Percentiles rank a stretch among this genome's conserved stretches.
Conservation (phyloP, 1,284 basidiomycete genomes). For the Paramarasmius palmivorus region DNA sequence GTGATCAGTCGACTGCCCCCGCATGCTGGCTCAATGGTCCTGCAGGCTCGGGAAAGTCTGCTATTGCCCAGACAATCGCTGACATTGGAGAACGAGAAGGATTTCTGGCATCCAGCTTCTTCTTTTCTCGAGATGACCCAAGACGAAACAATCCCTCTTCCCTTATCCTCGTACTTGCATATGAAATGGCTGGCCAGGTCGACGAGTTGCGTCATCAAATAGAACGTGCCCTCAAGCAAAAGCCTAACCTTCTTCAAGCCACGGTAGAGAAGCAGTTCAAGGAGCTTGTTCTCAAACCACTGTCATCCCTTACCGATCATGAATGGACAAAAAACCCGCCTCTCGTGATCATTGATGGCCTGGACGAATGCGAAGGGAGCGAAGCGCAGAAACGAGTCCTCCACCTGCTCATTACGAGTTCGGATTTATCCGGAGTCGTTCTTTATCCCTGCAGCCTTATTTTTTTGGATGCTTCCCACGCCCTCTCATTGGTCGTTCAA, state of each 20-base stretch:
- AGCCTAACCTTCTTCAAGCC: not conserved
- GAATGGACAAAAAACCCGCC: too few species aligned
- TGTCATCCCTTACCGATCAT: not conserved
- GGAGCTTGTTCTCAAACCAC: not conserved
- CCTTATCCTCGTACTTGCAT: slow-evolving; percentile 2
- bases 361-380: not conserved
- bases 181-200: not conserved
- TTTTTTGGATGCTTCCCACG: too few species aligned
- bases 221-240: not conserved
- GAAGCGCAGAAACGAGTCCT: not conserved
- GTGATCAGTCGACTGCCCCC: not conserved
- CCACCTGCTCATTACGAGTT: too few species aligned
- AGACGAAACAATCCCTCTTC: not conserved
- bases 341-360: slow-evolving; percentile 1
- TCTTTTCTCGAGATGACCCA: slow-evolving; percentile 12
- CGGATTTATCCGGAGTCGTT: too few species aligned
- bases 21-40: slow-evolving; percentile 18
- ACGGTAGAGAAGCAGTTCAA: slow-evolving; percentile 4
- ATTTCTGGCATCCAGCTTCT: slow-evolving; percentile 17
- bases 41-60: slow-evolving; percentile 19
- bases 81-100: slow-evolving; percentile 2
- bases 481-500: too few species aligned
- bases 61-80: slow-evolving; percentile 19
- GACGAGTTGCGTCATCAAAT: not conserved
- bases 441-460: too few species aligned